Conservation (phyloP, 164 flowering plant genomes). For the Santalum album region DNA sequence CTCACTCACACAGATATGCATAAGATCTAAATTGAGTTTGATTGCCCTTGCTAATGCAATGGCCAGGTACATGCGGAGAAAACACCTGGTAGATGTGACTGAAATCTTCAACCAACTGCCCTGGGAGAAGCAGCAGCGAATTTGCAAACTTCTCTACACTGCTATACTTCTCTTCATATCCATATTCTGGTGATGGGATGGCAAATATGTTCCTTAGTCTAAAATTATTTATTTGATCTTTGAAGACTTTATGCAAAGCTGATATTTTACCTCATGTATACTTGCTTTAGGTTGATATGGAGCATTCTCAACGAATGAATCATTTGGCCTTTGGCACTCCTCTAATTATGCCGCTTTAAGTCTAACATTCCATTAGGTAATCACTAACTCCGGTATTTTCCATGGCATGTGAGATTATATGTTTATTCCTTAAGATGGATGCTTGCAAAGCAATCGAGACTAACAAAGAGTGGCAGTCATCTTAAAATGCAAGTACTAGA, state of each 20-base stretch:
- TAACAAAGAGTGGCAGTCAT: too few relatives aligned
- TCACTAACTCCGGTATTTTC: too few relatives aligned
- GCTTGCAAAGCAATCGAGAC: too few relatives aligned
- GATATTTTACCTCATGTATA: background rate
- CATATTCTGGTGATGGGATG: background rate
- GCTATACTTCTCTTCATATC: background rate
- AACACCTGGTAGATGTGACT: conserved; percentile 1
- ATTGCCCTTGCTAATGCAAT: background rate
- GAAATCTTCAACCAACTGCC: background rate
- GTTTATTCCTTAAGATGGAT: too few relatives aligned
- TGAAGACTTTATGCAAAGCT: background rate
- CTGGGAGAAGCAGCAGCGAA: background rate
- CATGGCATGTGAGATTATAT: too few relatives aligned
- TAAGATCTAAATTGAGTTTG: too few relatives aligned
- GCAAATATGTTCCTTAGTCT: background rate
- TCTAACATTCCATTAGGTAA: background rate
- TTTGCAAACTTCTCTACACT: background rate
- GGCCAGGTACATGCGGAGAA: background rate
- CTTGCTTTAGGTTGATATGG: background rate
- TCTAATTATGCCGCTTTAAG: background rate
- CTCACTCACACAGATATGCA: too few relatives aligned
- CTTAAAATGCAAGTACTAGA: too few relatives aligned
- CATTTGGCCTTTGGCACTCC: background rate
- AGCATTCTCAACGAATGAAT: background rate
- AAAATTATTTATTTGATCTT: background rate